Base-by-base conservation (phyloP, 83 land plant species). In the Picea abies region DNA sequence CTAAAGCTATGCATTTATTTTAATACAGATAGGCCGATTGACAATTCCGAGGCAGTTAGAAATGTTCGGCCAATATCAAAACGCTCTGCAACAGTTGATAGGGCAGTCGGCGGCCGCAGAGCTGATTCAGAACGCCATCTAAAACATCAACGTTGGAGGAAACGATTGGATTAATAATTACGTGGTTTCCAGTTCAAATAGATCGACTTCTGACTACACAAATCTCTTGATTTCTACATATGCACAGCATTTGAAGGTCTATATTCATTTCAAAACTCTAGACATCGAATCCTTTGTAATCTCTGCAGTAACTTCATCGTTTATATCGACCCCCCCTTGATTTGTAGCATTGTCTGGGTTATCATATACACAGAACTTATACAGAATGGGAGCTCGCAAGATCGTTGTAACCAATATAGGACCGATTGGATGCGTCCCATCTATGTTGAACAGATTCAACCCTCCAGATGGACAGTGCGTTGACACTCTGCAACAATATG, bases 351-450 rank as follows among this genome's bases (percentile, higher is more conserved):
- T 37, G 4, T 17, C 16, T 71, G 47, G 75, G 22, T 20, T 73
- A 10, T 23, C 11, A 7, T 73, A 47, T 23, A 49, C 52, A 75
- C 84, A 87, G 89, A 66, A 64, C 14, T 79, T 86, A 26, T 88
- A 88, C 83, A 69, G 23, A 44, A 62, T 71, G 12, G 90, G 90
- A 62, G 90, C 90, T 29, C 90, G 90, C 82, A 86, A 82, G 85
- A 68, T 86, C 11, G 14, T 86, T 25, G 78, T 88, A 19, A 71
- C 80, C 29, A 81, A 65, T 19, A 25, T 86, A 9, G 90, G 90
- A 3, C 90, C 90, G 4, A 37, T 88, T 39, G 90, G 90, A 47
- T 89, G 90, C 71, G 89, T 85, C 29, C 90, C 90, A 23, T 83
- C 90, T 1, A 84, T 85, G 82, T 80, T 89, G 60, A 84, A 84